Evolutionary conservation across 768 basidiomycete genomes (phyloP).

Genomic region (Trametes cingulata): DNA sequence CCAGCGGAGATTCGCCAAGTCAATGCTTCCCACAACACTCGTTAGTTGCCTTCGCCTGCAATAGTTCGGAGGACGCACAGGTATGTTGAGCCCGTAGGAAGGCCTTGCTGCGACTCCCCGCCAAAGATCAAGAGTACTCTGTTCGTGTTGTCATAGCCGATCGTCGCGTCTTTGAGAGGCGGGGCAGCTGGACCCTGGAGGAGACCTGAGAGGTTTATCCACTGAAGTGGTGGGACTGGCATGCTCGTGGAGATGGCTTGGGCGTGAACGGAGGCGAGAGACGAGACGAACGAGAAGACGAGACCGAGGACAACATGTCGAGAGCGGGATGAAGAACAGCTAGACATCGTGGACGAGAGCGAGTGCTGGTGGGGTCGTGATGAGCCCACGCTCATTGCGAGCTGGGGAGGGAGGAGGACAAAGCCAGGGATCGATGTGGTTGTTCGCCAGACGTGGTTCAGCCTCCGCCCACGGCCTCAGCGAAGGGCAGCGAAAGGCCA

Average conservation of each 20-base stretch:
- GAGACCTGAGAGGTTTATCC: conserved; percentile 66
- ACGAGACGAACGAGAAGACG: conserved; percentile 26
- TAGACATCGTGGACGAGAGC: conserved; percentile 20
- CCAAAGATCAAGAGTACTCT: conserved; percentile 72
- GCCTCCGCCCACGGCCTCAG: not conserved
- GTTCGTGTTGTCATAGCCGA: conserved; percentile 54
- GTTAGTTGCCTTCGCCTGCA: conserved; percentile 1
- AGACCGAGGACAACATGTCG: conserved; percentile 23
- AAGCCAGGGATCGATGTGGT: conserved; percentile 25
- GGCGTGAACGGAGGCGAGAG: conserved; percentile 34
- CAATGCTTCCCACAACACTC: conserved; percentile 45
- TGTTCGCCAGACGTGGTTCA: conserved; percentile 15
- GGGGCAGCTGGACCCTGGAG: conserved; percentile 60
- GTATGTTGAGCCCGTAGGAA: conserved; percentile 62
- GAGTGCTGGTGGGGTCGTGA: conserved; percentile 11
- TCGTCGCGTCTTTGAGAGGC: conserved; percentile 67
- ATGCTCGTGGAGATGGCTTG: conserved; percentile 54
- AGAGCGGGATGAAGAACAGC: conserved; percentile 5
- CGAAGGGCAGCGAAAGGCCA: not conserved
- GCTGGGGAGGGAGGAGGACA: conserved; percentile 20
- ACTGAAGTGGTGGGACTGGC: conserved; percentile 63
- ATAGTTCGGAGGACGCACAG: conserved; percentile 46
- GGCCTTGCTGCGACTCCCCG: conserved; percentile 66
- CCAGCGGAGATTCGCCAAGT: conserved; percentile 66
- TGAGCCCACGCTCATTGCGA: conserved; percentile 31